Evolutionary conservation across 2,329 filamentous ascomycete species (phyloP).

Genomic region (Phaeosphaeria sp.): DNA sequence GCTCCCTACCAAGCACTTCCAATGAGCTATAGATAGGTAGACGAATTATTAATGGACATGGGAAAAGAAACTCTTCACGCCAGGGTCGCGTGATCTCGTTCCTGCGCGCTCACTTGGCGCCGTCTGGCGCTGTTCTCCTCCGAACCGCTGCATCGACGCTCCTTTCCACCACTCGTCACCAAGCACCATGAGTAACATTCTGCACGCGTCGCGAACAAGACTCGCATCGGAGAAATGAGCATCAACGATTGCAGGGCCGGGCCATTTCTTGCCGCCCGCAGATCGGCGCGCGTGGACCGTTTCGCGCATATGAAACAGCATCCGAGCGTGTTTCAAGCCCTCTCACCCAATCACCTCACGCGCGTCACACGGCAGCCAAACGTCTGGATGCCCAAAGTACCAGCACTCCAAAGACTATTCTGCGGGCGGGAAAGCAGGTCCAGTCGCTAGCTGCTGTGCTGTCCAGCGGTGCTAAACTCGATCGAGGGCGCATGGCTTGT

Average conservation of each 20-base stretch:
- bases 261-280: conserved; percentile 38
- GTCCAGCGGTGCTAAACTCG: conserved; percentile 21
- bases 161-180: neutral
- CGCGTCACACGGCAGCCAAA: conserved; percentile 32
- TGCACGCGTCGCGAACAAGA: conserved; percentile 11
- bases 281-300: conserved; percentile 30
- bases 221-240: conserved; percentile 15
- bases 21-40: neutral
- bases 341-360: conserved; percentile 44
- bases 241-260: conserved; percentile 25
- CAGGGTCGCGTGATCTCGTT: neutral
- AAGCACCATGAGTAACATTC: neutral
- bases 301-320: conserved; percentile 41
- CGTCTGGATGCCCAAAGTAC: conserved; percentile 24
- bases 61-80: neutral
- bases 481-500: conserved; percentile 26
- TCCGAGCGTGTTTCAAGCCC: conserved; percentile 33
- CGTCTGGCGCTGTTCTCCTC: neutral
- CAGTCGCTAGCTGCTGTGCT: conserved; percentile 19
- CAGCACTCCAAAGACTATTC: conserved; percentile 20
- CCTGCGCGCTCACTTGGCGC: neutral
- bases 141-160: neutral
- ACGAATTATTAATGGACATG: neutral
- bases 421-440: conserved; percentile 24
- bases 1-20: neutral